A percentile compares a stretch with the other conserved stretches of the same genome.
phyloP scores from a whole-genome alignment of 768 basidiomycete species.

The Agrocybe pediades region DNA sequence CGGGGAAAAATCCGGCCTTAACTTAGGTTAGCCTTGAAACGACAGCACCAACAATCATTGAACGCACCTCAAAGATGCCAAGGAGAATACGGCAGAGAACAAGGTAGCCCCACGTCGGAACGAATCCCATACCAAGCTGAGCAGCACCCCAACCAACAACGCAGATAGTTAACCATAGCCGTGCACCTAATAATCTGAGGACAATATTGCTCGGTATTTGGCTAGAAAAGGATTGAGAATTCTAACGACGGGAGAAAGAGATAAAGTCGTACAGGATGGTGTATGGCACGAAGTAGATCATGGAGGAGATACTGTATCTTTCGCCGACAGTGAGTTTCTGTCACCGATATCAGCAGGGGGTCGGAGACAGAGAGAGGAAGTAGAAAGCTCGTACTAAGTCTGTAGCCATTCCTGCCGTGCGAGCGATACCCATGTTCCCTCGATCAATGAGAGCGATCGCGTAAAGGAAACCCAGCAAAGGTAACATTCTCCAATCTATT shows the following conservation, averaged over 20 bases:
- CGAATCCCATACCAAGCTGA: constrained; percentile 35
- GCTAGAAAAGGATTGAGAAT: constrained; percentile 11
- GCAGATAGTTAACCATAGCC: constrained; percentile 28
- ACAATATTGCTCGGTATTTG: constrained; percentile 34
- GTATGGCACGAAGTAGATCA: constrained; percentile 39
- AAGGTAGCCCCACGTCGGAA: constrained; percentile 29
- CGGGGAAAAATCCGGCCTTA: constrained; percentile 54
- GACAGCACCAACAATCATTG: too few relatives aligned
- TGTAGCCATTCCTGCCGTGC: constrained; percentile 37
- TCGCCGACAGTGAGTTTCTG: constrained; percentile 19
- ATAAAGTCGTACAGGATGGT: constrained; percentile 31
- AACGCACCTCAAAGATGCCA: constrained; percentile 33
- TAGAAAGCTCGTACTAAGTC: constrained; percentile 31
- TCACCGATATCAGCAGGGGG: not conserved
- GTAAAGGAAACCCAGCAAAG: constrained; percentile 35
- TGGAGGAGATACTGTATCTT: constrained; percentile 35
- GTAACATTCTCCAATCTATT: constrained; percentile 37
- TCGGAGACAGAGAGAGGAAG: not conserved
- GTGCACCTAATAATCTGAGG: constrained; percentile 25
- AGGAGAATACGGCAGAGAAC: constrained; percentile 28
- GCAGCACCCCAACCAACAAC: constrained; percentile 31
- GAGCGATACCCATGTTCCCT: constrained; percentile 34
- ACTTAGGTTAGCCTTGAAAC: too few relatives aligned
- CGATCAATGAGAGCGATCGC: constrained; percentile 36
- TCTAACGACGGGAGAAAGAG: not conserved